Evolutionary conservation across 140 eudicot species (phyloP).

Genomic region (Ambrosia hybrid): DNA sequence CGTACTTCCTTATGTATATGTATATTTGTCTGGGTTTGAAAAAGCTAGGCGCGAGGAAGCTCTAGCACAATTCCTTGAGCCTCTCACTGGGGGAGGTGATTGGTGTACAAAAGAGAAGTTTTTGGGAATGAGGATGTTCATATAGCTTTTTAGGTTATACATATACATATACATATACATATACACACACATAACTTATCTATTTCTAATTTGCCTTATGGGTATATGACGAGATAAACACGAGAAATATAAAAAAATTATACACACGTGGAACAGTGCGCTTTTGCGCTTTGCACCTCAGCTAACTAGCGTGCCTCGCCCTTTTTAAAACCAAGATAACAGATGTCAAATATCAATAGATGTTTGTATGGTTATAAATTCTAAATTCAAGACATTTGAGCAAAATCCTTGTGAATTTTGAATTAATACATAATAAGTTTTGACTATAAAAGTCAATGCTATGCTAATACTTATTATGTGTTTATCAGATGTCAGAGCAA

Average conservation of each 20-base stretch:
- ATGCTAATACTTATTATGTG: neutral
- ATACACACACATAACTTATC: neutral
- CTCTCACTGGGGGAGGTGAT: neutral
- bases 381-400: conserved; percentile 1
- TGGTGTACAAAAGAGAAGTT: neutral
- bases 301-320: too few species aligned
- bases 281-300: neutral
- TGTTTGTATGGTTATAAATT: neutral
- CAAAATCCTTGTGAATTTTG: conserved; percentile 5
- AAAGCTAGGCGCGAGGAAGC: neutral
- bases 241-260: neutral
- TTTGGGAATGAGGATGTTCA: too few species aligned
- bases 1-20: too few species aligned
- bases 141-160: too few species aligned
- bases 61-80: neutral
- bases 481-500: conserved; percentile 88
- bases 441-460: conserved; percentile 21
- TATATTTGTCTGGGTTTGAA: neutral
- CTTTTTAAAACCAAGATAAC: too few species aligned
- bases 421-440: neutral
- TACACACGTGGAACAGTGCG: neutral
- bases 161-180: too few species aligned
- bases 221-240: neutral
- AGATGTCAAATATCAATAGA: neutral
- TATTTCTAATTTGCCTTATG: neutral